phyloP scores from a whole-genome alignment of 139 green algal genomes.

The Chlamydomonas applanata region DNA sequence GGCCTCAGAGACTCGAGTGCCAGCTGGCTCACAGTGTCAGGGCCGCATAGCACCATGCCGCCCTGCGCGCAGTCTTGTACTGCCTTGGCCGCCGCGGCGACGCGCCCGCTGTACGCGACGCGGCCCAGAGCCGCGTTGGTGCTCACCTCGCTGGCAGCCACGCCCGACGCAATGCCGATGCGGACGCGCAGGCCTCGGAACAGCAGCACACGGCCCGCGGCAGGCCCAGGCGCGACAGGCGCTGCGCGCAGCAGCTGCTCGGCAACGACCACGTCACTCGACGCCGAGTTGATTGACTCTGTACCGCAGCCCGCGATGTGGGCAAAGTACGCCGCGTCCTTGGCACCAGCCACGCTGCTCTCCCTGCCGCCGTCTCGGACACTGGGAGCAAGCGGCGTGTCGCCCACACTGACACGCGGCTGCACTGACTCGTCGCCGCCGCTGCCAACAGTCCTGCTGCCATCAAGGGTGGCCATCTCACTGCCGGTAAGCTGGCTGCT shows the following conservation, averaged over 20 bases:
- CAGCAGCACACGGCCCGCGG: background rate
- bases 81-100: background rate
- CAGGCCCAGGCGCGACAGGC: background rate
- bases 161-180: background rate
- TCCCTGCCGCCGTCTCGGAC: too few relatives aligned
- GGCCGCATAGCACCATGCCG: background rate
- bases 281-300: background rate
- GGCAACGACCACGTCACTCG: background rate
- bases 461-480: too few relatives aligned
- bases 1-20: background rate
- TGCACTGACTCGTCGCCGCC: too few relatives aligned
- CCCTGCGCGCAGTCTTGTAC: background rate
- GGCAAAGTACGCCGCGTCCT: too few relatives aligned
- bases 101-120: background rate
- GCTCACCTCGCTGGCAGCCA: background rate
- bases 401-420: too few relatives aligned
- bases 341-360: too few relatives aligned
- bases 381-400: too few relatives aligned
- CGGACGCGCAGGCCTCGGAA: too few relatives aligned
- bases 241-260: background rate
- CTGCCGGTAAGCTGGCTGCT: too few relatives aligned
- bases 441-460: too few relatives aligned
- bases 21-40: background rate
- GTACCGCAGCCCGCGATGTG: too few relatives aligned
- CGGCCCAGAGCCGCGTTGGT: background rate